Percentiles rank a stretch among this genome's conserved stretches.
phyloP scores from a whole-genome alignment of 2,329 filamentous ascomycete genomes.

The Lecanicillium sp. region DNA sequence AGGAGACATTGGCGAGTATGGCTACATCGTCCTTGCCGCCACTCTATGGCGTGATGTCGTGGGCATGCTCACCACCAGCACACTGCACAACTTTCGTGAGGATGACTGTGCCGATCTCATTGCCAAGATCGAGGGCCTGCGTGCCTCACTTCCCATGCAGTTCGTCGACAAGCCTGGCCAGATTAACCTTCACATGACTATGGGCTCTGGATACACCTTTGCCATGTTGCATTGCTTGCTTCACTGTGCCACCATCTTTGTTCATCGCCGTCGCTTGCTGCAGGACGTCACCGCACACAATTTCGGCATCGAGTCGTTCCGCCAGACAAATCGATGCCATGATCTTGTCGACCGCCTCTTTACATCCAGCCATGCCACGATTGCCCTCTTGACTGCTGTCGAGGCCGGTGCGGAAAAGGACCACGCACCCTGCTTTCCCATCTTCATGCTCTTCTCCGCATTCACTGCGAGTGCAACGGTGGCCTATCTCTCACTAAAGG shows the following conservation, averaged over 20 bases:
- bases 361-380: slow-evolving; percentile 50
- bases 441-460: slow-evolving; percentile 56
- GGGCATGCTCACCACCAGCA: slow-evolving; percentile 50
- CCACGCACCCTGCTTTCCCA: slow-evolving; percentile 50
- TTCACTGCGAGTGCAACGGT: slow-evolving; percentile 55
- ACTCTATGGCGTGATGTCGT: slow-evolving; percentile 56
- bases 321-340: slow-evolving; percentile 39
- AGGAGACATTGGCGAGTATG: slow-evolving; percentile 53
- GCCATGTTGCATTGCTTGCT: slow-evolving; percentile 56
- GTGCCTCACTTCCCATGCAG: slow-evolving; percentile 48
- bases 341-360: slow-evolving; percentile 50
- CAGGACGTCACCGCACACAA: slow-evolving; percentile 46
- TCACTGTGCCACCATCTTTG: slow-evolving; percentile 53
- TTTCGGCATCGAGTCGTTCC: slow-evolving; percentile 48
- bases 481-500: slow-evolving; percentile 55
- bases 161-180: slow-evolving; percentile 54
- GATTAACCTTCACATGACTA: slow-evolving; percentile 55
- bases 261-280: slow-evolving; percentile 51
- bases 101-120: slow-evolving; percentile 43
- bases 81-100: slow-evolving; percentile 44
- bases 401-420: slow-evolving; percentile 52
- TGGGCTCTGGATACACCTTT: slow-evolving; percentile 56
- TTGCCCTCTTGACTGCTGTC: slow-evolving; percentile 46
- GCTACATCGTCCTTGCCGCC: slow-evolving; percentile 52
- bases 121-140: slow-evolving; percentile 46